Evolutionary conservation across 164 flowering plant genomes (phyloP), one percentile per base, ranked within the genome.

Genomic region (Nymphaea thermarum): DNA sequence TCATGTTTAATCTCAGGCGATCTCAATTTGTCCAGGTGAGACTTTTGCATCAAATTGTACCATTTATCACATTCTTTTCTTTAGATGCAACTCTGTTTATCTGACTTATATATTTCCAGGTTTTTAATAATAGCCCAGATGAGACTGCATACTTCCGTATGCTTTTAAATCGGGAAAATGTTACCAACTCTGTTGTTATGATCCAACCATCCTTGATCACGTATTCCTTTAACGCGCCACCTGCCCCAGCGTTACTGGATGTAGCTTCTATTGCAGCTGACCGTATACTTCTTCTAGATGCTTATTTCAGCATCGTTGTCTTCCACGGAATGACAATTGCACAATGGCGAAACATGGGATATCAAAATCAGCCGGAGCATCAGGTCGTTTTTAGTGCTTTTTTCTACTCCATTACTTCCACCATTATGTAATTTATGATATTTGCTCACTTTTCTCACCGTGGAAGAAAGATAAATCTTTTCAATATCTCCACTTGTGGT

Each of bases 11-110:
- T 80, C 73, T 94, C 70, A 80, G 99, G 62, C 83, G 99, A 10
- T 94, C 99, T n/a, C 99, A 94, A 75, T 94, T 91, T 80, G 91
- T 94, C 61, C 99, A 94, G 93, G 99, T 94, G 79, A n/a, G 42
- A 43, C 8, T n/a, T 6, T 43, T 63, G 4, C 8, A 51, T 16
- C 42, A 47, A 6, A 6, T 47, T 47, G 55, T 12, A 47, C 11
- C 55, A 47, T 47, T 6, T 47, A 12, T 12, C 7, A 6, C 55
- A 6, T 12, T 47, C 12, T 47, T 7, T 12, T 47, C 55, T 47
- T 6, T 47, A 6, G 12, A 12, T 47, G 7, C 11, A 7, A 47
- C 55, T 47, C 12, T 7, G 12, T 47, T 47, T 12, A 47, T 47
- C 55, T 61, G 16, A 61, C 25, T n/a, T 61, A n/a, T 61, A n/a